Evolutionary conservation across 805 yeast genomes (phyloP), one percentile per base, ranked within the genome.

Genomic region (Metschnikowia continentalis): DNA sequence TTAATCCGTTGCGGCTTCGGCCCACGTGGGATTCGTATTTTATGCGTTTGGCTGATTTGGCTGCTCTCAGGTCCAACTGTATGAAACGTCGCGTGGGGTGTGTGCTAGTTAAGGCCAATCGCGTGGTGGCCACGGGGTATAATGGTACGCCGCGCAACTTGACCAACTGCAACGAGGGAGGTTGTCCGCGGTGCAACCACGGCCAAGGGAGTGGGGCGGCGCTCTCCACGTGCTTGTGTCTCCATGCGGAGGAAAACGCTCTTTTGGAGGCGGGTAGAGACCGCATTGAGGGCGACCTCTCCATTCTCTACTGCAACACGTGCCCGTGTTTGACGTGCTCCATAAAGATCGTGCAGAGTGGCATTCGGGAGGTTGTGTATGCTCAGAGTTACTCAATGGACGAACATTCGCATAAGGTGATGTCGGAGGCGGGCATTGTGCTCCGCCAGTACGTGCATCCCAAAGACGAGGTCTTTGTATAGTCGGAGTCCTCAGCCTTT

Each of bases 61-160:
- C 99, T 0, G 96, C 99, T 0, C 73, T 84, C 43, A 75, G 99
- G 57, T 85, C 96, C 26, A 94, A 94, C 59, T 94, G 99, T 72
- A 94, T 94, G 98, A 94, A 94, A 67, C 74, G 99, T 52, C 77
- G 96, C 48, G 99, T 94, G 2, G 99, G 99, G 0, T 92, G 98
- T 68, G 98, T 94, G 7, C 80, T 94, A 15, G 97, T 90, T 2
- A 78, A 90, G 48, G 94, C 88, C 43, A 82, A 81, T 36, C 75
- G 97, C 50, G 96, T 94, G 26, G 78, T 94, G 23, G 94, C 98
- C 2, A 94, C 99, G 0, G 99, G 99, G 0, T 94, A 94, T 68
- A 94, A 94, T 62, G 99, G 99, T 1, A 94, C 99, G 0, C 98
- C 99, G 10, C 77, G 96, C 39, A 88, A 90, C 52, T 70, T 90